phyloP scores from a whole-genome alignment of 176 grass and related monocot species.

The Oryza officinalis region DNA sequence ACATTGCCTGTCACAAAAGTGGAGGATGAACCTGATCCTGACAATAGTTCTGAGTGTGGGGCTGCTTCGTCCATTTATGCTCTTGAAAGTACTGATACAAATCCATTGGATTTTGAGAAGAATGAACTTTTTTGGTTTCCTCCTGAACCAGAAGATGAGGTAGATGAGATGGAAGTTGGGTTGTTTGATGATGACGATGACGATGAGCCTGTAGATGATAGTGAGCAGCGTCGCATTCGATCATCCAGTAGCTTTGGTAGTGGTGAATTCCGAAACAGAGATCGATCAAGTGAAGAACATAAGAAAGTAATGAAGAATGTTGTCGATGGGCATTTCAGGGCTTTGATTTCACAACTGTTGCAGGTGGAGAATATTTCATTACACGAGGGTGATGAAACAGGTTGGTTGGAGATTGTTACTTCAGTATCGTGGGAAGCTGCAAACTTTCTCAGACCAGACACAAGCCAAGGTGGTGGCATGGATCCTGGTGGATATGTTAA shows the following conservation, averaged over 20 bases:
- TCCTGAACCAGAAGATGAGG: conserved; percentile 85
- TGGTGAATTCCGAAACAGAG: conserved; percentile 58
- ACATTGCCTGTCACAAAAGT: conserved; percentile 46
- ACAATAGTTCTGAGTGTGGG: conserved; percentile 77
- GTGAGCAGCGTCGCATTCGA: conserved; percentile 39
- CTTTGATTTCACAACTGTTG: conserved; percentile 83
- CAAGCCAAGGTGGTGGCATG: conserved; percentile 72
- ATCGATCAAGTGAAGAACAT: conserved; percentile 65
- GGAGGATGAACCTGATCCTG: conserved; percentile 79
- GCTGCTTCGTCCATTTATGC: conserved; percentile 87
- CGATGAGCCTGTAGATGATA: conserved; percentile 35
- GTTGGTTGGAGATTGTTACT: conserved; percentile 94
- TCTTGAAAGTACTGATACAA: conserved; percentile 57
- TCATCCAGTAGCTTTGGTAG: conserved; percentile 78
- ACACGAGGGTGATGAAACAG: conserved; percentile 57
- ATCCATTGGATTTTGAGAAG: conserved; percentile 83
- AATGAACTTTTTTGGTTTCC: conserved; percentile 80
- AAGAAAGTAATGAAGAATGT: conserved; percentile 82
- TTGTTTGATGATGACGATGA: conserved; percentile 49
- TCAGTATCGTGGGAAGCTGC: conserved; percentile 87
- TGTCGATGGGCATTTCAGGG: conserved; percentile 86
- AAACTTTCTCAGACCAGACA: conserved; percentile 87
- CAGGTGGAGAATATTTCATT: conserved; percentile 73
- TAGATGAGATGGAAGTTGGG: conserved; percentile 62
- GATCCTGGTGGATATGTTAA: conserved; percentile 95